phyloP scores from a whole-genome alignment of 2,329 filamentous ascomycete genomes.

The Neofusicoccum laricinum region DNA sequence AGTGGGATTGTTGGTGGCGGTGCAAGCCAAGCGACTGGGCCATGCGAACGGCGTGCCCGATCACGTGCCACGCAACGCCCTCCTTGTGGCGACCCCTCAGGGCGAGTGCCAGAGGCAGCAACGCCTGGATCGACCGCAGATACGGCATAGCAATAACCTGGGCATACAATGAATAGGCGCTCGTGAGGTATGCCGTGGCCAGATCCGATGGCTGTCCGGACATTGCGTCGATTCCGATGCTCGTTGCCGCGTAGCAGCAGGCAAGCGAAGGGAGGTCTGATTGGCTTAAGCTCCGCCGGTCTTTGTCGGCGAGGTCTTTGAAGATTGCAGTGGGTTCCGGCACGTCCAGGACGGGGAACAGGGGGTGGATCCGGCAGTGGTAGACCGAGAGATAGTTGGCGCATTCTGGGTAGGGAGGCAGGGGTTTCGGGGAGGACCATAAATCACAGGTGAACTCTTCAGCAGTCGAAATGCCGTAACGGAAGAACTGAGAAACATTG shows the following conservation, averaged over 20 bases:
- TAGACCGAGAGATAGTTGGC: background rate
- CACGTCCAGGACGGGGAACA: background rate
- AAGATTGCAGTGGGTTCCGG: background rate
- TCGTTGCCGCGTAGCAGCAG: background rate
- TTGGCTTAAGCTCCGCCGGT: background rate
- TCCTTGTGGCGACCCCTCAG: constrained; percentile 10
- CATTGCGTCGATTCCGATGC: constrained; percentile 4
- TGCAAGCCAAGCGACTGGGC: constrained; percentile 16
- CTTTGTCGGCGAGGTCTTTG: background rate
- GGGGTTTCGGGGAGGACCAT: background rate
- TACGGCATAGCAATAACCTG: constrained; percentile 1
- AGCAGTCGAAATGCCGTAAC: background rate
- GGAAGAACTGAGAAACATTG: constrained; percentile 1
- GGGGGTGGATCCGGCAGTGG: background rate
- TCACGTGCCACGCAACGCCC: constrained; percentile 2
- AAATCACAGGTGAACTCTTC: background rate
- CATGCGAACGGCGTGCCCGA: constrained; percentile 14
- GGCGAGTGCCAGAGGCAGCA: constrained; percentile 13
- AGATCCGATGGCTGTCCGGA: background rate
- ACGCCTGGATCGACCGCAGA: constrained; percentile 9
- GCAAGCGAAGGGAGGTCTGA: background rate
- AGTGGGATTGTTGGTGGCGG: background rate
- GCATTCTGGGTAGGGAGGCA: background rate
- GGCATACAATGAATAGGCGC: constrained; percentile 5
- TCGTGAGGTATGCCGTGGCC: background rate